A percentile compares a stretch with the other conserved stretches of the same genome.
Evolutionary conservation across 2,329 filamentous ascomycete genomes (phyloP).

Genomic region (Mariannaea sp.): DNA sequence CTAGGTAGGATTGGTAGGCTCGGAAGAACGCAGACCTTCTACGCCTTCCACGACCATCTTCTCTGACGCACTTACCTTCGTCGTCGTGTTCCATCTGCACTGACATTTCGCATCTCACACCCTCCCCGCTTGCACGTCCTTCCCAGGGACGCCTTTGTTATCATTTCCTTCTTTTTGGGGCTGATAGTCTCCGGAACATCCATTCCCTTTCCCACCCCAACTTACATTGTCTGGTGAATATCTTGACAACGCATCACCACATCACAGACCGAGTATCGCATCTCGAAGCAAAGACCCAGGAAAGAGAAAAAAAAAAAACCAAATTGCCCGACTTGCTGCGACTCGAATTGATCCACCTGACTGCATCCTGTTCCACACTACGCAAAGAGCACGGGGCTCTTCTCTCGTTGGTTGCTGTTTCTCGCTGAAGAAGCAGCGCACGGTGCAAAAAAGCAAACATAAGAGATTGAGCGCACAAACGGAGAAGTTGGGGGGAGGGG

Average conservation of each 20-base stretch:
- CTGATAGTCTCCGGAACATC: constrained; percentile 22
- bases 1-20: background rate
- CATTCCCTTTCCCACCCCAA: constrained; percentile 34
- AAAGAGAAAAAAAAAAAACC: background rate
- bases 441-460: constrained; percentile 30
- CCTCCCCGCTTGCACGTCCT: constrained; percentile 9
- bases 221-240: constrained; percentile 41
- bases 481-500: no score
- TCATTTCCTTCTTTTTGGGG: constrained; percentile 17
- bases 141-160: constrained; percentile 20
- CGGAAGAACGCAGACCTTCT: constrained; percentile 5
- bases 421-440: constrained; percentile 22
- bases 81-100: background rate
- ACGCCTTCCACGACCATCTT: constrained; percentile 10
- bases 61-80: constrained; percentile 1
- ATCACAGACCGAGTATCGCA: constrained; percentile 29
- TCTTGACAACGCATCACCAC: constrained; percentile 59
- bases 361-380: constrained; percentile 31
- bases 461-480: constrained; percentile 22
- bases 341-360: constrained; percentile 40
- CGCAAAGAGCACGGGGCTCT: constrained; percentile 25
- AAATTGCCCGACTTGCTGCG: constrained; percentile 39
- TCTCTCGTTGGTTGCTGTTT: constrained; percentile 24
- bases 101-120: background rate
- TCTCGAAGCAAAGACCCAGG: background rate